Base-by-base conservation (phyloP, 208 protist genomes). In the Trypanosoma rangeli region DNA sequence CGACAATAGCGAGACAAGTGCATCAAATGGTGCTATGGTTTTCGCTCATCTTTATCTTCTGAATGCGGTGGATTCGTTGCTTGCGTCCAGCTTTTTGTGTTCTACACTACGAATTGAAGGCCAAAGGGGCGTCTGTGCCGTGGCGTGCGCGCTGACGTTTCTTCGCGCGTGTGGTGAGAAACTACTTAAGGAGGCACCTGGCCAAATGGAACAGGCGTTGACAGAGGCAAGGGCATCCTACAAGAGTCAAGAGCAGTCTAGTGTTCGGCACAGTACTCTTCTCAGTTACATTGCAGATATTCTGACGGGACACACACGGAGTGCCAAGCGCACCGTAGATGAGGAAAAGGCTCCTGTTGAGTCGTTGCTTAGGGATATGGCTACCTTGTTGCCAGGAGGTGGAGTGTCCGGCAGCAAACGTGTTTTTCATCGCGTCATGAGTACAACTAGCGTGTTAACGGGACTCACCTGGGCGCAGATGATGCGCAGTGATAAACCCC, bases 131-230 rank as follows among this genome's bases (percentile, higher is more conserved):
- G 55, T 89, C 13, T 80, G 73, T 49, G 90, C 83, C 9, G 84
- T 75, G 15, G 73, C 86, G 1, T 88, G 85, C 52, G 83, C 73
- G 0, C 59, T 95, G 52, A 78, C 82, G 10, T 52, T 93, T 55
- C 82, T 95, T 60, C 87, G 90, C 8, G 75, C 76, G 1, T 93
- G 87, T 54, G 90, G 90, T 37, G 90, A 88, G 65, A 93, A 94
- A 62, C 63, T 95, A 15, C 64, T 85, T 29, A 95, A 91, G 77
- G 87, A 95, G 70, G 78, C 77, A 15, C 87, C 87, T 1, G 62
- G 52, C 2, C 78, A 87, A 61, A 71, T 95, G 71, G 84, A 92
- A 31, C 49, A 72, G 26, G 80, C 75, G 10, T 64, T 92, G 54
- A 62, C 70, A n/a, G 79, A 78, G 64, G 86, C 82, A 31, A 73